These are phyloP conservation scores for Solanum chacoense DNA, from an alignment of 305 asterid species.

Conservation along the genomic window DNA sequence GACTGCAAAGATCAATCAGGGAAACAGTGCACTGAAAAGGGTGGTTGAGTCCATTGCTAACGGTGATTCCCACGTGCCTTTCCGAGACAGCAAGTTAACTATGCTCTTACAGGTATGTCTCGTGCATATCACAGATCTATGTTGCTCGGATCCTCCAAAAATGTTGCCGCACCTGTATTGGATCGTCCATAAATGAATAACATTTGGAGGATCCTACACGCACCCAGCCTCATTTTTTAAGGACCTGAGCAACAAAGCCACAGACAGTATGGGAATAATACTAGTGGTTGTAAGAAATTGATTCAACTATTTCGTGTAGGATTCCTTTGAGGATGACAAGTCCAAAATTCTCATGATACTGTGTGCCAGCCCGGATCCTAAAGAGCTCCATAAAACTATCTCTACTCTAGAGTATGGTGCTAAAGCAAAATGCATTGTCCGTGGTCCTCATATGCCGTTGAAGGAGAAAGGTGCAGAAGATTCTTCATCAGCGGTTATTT, in stretches of 20 bases:
- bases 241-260: not conserved
- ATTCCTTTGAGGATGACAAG: constrained; percentile 89
- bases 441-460: constrained; percentile 65
- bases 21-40: constrained; percentile 78
- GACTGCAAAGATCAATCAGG: constrained; percentile 95
- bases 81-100: constrained; percentile 93
- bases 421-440: constrained; percentile 85
- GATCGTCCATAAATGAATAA: not conserved
- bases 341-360: constrained; percentile 88
- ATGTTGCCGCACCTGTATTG: not conserved
- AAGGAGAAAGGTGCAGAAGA: constrained; percentile 75
- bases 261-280: not conserved
- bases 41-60: constrained; percentile 96
- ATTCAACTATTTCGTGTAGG: constrained; percentile 27
- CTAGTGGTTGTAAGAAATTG: not conserved
- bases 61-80: constrained; percentile 94
- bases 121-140: not conserved
- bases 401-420: constrained; percentile 95
- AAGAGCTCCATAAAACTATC: constrained; percentile 82
- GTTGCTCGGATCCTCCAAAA: not conserved
- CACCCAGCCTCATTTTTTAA: not conserved
- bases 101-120: constrained; percentile 88
- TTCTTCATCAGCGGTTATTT: constrained; percentile 51
- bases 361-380: constrained; percentile 95
- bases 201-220: not conserved